Evolutionary conservation across 257 asterid genomes (phyloP).

Genomic region (Mitragyna speciosa): DNA sequence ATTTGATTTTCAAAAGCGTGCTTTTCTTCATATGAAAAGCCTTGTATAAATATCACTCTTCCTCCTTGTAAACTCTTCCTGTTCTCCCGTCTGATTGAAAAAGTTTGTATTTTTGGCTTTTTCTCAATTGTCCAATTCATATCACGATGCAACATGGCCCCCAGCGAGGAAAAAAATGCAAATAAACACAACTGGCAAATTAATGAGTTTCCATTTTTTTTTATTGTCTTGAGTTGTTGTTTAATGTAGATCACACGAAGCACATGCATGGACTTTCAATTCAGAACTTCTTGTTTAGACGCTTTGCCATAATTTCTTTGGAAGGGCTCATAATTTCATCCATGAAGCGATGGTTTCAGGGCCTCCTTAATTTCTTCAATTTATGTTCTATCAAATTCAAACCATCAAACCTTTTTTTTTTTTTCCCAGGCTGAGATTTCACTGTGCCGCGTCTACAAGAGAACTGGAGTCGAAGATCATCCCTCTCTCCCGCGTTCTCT

Average conservation of each 20-base stretch:
- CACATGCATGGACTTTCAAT: conserved; percentile 14
- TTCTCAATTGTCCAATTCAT: neutral
- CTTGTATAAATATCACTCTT: neutral
- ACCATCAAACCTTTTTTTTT: neutral
- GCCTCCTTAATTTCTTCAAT: neutral
- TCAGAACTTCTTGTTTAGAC: neutral
- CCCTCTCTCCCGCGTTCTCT: conserved; percentile 74
- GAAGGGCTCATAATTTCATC: neutral
- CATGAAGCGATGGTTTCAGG: neutral
- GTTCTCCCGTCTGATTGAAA: neutral
- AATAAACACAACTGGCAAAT: conserved; percentile 19
- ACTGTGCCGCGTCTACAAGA: conserved; percentile 85
- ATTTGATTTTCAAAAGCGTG: neutral
- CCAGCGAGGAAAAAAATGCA: neutral
- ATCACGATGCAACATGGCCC: conserved; percentile 23
- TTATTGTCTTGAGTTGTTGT: conserved; percentile 6
- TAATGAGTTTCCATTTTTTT: conserved; percentile 11
- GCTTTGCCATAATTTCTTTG: conserved; percentile 3
- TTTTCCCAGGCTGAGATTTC: conserved; percentile 80
- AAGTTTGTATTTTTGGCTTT: conserved; percentile 3
- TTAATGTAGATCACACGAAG: conserved; percentile 14
- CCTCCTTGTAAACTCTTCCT: neutral
- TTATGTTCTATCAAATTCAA: neutral
- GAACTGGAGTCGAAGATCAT: conserved; percentile 92
- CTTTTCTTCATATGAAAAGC: neutral